phyloP scores from a whole-genome alignment of 805 yeast species.

The Yarrowia sp. region DNA sequence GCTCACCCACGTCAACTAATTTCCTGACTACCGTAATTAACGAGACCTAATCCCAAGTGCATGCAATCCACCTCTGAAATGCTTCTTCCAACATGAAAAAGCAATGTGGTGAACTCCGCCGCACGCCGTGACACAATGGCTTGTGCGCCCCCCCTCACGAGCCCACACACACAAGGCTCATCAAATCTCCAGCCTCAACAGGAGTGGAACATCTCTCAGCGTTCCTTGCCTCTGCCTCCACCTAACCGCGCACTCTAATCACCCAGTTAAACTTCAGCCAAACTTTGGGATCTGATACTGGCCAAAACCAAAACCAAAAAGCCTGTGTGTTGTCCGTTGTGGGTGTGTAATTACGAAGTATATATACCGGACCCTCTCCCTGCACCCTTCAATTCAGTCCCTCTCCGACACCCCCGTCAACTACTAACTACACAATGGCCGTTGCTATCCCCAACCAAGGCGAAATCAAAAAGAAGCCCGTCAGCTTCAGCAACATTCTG shows the following conservation, averaged over 20 bases:
- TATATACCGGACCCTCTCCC: slow-evolving; percentile 12
- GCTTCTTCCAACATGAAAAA: slow-evolving; percentile 3
- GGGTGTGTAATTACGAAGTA: slow-evolving; percentile 13
- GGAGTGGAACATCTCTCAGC: too few relatives aligned
- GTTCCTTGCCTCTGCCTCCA: neutral
- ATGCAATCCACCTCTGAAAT: slow-evolving; percentile 3
- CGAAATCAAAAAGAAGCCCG: slow-evolving; percentile 77
- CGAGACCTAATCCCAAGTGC: neutral
- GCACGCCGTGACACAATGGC: too few relatives aligned
- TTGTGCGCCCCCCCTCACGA: too few relatives aligned
- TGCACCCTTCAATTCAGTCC: slow-evolving; percentile 6
- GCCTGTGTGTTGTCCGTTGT: slow-evolving; percentile 21
- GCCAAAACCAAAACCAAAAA: slow-evolving; percentile 3
- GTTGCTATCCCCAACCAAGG: slow-evolving; percentile 28
- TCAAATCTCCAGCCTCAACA: too few relatives aligned
- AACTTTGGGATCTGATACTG: slow-evolving; percentile 29
- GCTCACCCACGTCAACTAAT: too few relatives aligned
- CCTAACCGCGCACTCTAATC: slow-evolving; percentile 23
- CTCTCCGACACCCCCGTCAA: neutral
- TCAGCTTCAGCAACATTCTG: slow-evolving; percentile 85
- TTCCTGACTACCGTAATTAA: neutral
- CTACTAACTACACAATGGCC: slow-evolving; percentile 19
- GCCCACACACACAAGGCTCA: too few relatives aligned
- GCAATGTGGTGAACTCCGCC: neutral
- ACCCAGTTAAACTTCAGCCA: slow-evolving; percentile 12